These are phyloP conservation scores for Reutealis trisperma DNA, from an alignment of 345 rosid genomes.

Conservation along the genomic window DNA sequence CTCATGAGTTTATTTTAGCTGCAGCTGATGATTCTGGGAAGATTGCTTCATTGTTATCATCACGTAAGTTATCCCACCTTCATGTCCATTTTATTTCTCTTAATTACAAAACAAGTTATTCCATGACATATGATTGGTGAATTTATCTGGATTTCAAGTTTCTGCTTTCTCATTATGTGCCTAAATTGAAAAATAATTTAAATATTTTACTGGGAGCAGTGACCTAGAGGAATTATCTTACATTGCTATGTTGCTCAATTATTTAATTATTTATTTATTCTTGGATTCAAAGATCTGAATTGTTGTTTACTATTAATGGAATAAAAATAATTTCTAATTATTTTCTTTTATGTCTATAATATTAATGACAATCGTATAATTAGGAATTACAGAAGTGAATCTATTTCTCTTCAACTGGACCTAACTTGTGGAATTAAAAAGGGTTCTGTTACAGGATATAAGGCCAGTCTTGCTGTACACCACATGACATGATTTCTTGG, in stretches of 20 bases:
- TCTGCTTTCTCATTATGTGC: slow-evolving; percentile 7
- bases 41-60: slow-evolving; percentile 42
- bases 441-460: not conserved
- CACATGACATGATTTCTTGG: not conserved
- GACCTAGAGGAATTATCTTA: not conserved
- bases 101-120: not conserved
- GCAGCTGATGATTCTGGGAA: slow-evolving; percentile 51
- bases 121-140: slow-evolving; percentile 13
- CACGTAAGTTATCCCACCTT: slow-evolving; percentile 47
- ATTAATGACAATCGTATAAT: not conserved
- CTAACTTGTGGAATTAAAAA: not conserved
- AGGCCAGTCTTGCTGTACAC: not conserved
- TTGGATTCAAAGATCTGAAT: not conserved
- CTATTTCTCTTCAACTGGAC: not conserved
- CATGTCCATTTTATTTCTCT: slow-evolving; percentile 12
- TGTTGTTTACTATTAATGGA: not conserved
- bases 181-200: not conserved
- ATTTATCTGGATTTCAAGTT: slow-evolving; percentile 10
- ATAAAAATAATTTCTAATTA: not conserved
- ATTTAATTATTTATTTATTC: not conserved
- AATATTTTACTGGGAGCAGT: not conserved
- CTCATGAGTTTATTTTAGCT: slow-evolving; percentile 63
- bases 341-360: not conserved
- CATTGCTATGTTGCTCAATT: not conserved
- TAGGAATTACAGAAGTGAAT: not conserved